Conservation (phyloP, 257 asterid genomes). For the Ligustrum vulgare region DNA sequence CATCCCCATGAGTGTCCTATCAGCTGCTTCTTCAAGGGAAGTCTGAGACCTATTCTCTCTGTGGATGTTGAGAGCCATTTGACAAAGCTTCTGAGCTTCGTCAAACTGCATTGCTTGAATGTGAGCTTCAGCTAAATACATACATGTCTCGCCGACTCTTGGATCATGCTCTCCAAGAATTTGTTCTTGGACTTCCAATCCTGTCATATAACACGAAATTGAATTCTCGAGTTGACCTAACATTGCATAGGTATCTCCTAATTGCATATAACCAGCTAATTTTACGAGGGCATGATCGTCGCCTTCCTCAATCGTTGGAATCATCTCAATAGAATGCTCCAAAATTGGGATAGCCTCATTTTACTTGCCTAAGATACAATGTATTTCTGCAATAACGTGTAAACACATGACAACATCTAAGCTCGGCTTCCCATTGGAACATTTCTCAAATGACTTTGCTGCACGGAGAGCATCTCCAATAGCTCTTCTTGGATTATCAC, state of each 20-base stretch:
- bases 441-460: conserved; percentile 74
- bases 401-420: conserved; percentile 81
- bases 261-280: conserved; percentile 92
- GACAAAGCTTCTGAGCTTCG: conserved; percentile 80
- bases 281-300: conserved; percentile 93
- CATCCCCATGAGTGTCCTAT: conserved; percentile 86
- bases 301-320: conserved; percentile 69
- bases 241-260: conserved; percentile 90
- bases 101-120: conserved; percentile 89
- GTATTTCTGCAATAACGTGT: conserved; percentile 85
- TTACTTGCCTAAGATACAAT: conserved; percentile 76
- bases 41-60: conserved; percentile 64
- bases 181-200: conserved; percentile 67
- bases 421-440: conserved; percentile 68
- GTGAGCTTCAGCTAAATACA: conserved; percentile 91
- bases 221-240: conserved; percentile 86
- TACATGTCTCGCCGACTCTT: conserved; percentile 83
- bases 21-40: conserved; percentile 90
- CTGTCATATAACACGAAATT: conserved; percentile 58
- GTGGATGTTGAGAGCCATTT: conserved; percentile 82
- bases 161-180: conserved; percentile 80
- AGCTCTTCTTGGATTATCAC: conserved; percentile 76
- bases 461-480: conserved; percentile 78
- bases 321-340: conserved; percentile 72
- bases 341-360: conserved; percentile 73